Evolutionary conservation across 2,329 filamentous ascomycete genomes (phyloP).

Genomic region (Penicillium polonicum): DNA sequence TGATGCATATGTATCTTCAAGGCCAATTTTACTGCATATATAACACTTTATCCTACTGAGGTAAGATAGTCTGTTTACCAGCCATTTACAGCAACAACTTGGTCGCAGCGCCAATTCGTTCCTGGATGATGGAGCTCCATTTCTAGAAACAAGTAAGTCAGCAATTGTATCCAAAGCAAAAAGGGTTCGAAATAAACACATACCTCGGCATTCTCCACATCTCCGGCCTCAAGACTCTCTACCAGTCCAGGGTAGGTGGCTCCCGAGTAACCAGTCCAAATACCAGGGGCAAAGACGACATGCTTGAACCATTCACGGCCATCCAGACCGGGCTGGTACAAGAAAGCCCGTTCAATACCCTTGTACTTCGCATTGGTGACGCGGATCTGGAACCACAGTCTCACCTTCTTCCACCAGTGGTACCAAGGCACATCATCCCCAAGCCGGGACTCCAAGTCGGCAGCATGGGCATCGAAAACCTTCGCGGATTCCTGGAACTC

Average conservation of each 20-base stretch:
- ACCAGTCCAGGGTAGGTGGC: slow-evolving; percentile 65
- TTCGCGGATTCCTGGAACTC: slow-evolving; percentile 50
- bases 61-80: not conserved
- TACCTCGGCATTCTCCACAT: slow-evolving; percentile 52
- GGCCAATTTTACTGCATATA: not conserved
- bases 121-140: slow-evolving; percentile 42
- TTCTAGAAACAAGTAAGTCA: slow-evolving; percentile 30
- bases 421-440: slow-evolving; percentile 69
- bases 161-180: slow-evolving; percentile 1
- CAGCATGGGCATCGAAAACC: slow-evolving; percentile 53
- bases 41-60: not conserved
- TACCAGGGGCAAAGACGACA: slow-evolving; percentile 84
- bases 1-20: not conserved
- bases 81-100: slow-evolving; percentile 28
- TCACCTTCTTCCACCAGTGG: slow-evolving; percentile 67
- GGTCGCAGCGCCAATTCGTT: slow-evolving; percentile 36
- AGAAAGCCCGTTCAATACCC: slow-evolving; percentile 73
- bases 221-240: slow-evolving; percentile 57
- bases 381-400: slow-evolving; percentile 62
- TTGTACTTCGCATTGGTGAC: slow-evolving; percentile 79
- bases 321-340: slow-evolving; percentile 75
- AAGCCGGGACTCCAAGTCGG: slow-evolving; percentile 49
- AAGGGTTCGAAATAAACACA: slow-evolving; percentile 28
- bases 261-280: slow-evolving; percentile 89
- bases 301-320: slow-evolving; percentile 89